These are phyloP conservation scores for Madurella mycetomatis DNA, from an alignment of 2,329 filamentous ascomycete species.

Conservation along the genomic window DNA sequence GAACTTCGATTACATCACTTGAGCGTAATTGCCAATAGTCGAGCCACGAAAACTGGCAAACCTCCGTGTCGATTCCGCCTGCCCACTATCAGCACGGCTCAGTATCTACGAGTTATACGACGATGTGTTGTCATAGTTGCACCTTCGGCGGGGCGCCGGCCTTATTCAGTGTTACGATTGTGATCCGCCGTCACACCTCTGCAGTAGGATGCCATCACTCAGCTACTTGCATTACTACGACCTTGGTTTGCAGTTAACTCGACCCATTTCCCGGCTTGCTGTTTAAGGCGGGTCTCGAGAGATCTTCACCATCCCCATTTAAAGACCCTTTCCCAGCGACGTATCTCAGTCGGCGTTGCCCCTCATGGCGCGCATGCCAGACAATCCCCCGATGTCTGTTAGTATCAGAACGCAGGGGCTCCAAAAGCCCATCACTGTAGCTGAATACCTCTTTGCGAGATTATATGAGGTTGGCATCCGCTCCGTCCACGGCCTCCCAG, in stretches of 20 bases:
- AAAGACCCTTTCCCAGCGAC: not conserved
- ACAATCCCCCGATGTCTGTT: conserved; percentile 23
- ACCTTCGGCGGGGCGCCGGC: not conserved
- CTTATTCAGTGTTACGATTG: not conserved
- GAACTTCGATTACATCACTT: conserved; percentile 20
- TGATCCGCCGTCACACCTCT: not conserved
- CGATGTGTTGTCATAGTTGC: not conserved
- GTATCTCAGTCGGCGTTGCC: too few relatives aligned
- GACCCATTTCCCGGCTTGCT: not conserved
- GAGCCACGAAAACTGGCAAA: not conserved
- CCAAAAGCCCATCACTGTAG: conserved; percentile 48
- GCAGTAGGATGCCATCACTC: not conserved
- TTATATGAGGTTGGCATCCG: conserved; percentile 60
- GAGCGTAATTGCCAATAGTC: conserved; percentile 5
- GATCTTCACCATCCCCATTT: too few relatives aligned
- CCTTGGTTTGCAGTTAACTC: not conserved
- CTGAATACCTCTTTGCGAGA: conserved; percentile 63
- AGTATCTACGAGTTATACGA: not conserved
- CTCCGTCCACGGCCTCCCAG: conserved; percentile 65
- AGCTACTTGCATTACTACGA: not conserved
- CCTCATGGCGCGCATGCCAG: too few relatives aligned
- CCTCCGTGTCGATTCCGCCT: not conserved
- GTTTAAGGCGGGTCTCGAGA: not conserved
- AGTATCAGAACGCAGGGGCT: conserved; percentile 42
- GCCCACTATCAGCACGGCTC: not conserved